Percentiles rank a stretch among this genome's conserved stretches.
Conservation (phyloP, 2,329 filamentous ascomycete species). For the Penicillium carneum region DNA sequence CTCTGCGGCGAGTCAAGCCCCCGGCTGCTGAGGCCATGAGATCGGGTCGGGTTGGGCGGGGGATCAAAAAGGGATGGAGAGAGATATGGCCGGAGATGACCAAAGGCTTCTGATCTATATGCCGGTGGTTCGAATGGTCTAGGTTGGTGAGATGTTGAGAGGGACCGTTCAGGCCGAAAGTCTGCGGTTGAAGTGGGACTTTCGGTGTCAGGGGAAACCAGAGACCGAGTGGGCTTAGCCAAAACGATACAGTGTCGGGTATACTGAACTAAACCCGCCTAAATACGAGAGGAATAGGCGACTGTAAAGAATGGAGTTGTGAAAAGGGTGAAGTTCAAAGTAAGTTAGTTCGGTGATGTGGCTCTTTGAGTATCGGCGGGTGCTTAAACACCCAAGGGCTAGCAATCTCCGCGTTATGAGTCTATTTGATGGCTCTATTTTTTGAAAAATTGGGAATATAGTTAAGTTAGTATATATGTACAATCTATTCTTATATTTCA, state of each 20-base stretch:
- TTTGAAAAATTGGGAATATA: background rate
- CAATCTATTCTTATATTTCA: background rate
- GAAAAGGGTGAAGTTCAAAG: slow-evolving; percentile 7
- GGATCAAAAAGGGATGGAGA: slow-evolving; percentile 20
- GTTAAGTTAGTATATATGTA: background rate
- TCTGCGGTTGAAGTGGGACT: slow-evolving; percentile 36
- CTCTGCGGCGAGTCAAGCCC: slow-evolving; percentile 75
- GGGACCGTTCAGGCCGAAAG: slow-evolving; percentile 35
- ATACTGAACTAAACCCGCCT: background rate
- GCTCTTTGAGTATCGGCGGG: slow-evolving; percentile 12
- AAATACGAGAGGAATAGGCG: background rate
- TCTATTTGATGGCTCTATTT: background rate
- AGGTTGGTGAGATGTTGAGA: slow-evolving; percentile 33
- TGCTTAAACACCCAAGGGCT: slow-evolving; percentile 10
- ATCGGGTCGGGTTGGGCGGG: slow-evolving; percentile 29
- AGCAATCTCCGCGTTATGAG: slow-evolving; percentile 1
- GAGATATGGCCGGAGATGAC: slow-evolving; percentile 17
- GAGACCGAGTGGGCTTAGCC: slow-evolving; percentile 31
- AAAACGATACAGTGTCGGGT: slow-evolving; percentile 9
- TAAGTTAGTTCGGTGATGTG: slow-evolving; percentile 14
- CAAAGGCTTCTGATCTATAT: slow-evolving; percentile 30
- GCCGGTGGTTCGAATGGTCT: slow-evolving; percentile 35
- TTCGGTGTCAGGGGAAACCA: slow-evolving; percentile 40
- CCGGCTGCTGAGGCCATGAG: slow-evolving; percentile 68
- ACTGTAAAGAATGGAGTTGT: background rate